A percentile compares a stretch with the other conserved stretches of the same genome.
Evolutionary conservation across 306 rosid genomes (phyloP).

Genomic region (Rosa rugosa): DNA sequence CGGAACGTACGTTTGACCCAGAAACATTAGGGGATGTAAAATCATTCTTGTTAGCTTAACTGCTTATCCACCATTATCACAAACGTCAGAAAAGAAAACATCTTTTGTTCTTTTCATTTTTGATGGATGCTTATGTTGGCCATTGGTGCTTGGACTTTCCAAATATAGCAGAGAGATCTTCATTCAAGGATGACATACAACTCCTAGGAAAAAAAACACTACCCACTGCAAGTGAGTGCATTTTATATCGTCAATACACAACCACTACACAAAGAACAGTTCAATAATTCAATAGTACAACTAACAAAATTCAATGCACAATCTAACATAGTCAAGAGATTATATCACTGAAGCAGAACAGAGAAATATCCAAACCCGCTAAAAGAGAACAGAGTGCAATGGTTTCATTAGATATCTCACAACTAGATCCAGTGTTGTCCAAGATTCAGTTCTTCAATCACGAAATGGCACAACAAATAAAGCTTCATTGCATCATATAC

Average conservation of each 20-base stretch:
- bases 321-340: not conserved
- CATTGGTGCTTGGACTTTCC: not conserved
- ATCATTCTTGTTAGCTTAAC: not conserved
- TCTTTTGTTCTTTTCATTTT: not conserved
- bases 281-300: not conserved
- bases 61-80: not conserved
- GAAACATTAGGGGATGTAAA: not conserved
- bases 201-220: not conserved
- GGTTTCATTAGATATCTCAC: conserved; percentile 15
- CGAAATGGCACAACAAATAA: conserved; percentile 8
- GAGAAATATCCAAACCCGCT: not conserved
- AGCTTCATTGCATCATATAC: conserved; percentile 45
- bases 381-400: not conserved
- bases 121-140: not conserved
- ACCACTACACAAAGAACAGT: not conserved
- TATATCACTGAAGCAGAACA: conserved; percentile 1
- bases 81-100: not conserved
- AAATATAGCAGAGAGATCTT: not conserved
- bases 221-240: not conserved
- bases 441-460: conserved; percentile 9
- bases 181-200: not conserved
- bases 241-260: not conserved
- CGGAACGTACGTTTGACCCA: not conserved
- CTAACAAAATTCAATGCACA: not conserved
- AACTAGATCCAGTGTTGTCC: conserved; percentile 10